These are phyloP conservation scores for Myrmaecium sp. DNA, from an alignment of 2,329 filamentous ascomycete species.

Conservation along the genomic window DNA sequence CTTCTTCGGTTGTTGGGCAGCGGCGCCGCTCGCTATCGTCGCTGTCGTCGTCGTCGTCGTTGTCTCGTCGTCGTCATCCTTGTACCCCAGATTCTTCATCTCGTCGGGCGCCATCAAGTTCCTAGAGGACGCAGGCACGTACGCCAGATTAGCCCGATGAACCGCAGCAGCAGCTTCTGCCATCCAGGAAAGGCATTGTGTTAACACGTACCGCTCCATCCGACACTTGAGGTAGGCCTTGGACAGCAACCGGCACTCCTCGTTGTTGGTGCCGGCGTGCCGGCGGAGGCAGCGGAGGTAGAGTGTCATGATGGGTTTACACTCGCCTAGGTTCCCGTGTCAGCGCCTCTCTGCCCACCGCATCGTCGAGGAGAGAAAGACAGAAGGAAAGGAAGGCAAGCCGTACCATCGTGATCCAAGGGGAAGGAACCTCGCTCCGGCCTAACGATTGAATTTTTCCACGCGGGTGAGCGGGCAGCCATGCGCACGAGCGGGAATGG, in stretches of 20 bases:
- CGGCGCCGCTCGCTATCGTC: too few relatives aligned
- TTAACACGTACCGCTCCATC: slow-evolving; percentile 66
- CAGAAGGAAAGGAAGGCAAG: slow-evolving; percentile 2
- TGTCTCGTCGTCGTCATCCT: slow-evolving; percentile 31
- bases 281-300: slow-evolving; percentile 82
- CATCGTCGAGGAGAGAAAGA: neutral
- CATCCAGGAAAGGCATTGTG: neutral
- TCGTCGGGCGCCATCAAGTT: slow-evolving; percentile 95
- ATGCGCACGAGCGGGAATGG: neutral
- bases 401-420: slow-evolving; percentile 73
- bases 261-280: slow-evolving; percentile 67
- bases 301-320: slow-evolving; percentile 69
- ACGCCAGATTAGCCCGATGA: too few relatives aligned
- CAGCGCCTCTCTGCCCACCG: neutral
- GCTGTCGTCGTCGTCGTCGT: too few relatives aligned
- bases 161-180: too few relatives aligned
- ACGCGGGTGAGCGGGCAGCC: slow-evolving; percentile 3
- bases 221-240: slow-evolving; percentile 81
- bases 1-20: too few relatives aligned
- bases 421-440: slow-evolving; percentile 89
- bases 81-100: slow-evolving; percentile 82
- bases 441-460: slow-evolving; percentile 27
- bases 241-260: slow-evolving; percentile 68
- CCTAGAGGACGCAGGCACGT: slow-evolving; percentile 24
- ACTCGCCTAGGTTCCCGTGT: slow-evolving; percentile 49